Evolutionary conservation across 768 basidiomycete species (phyloP), one percentile per base, ranked within the genome.

Genomic region (Collybiopsis luxurians): DNA sequence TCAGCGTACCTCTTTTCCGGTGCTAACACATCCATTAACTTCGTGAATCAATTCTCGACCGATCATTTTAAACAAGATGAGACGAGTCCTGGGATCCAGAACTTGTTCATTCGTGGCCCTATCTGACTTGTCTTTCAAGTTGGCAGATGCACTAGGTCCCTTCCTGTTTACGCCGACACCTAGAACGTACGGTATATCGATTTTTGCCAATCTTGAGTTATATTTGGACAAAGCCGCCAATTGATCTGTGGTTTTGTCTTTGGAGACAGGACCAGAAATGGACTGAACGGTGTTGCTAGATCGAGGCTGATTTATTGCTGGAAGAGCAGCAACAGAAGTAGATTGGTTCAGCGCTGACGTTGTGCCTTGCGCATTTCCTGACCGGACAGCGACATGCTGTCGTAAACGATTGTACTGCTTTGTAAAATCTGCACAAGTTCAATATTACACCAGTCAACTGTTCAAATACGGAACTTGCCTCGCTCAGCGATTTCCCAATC

Each of bases 21-120:
- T 98, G 65, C 92, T 95, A 42, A 99, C 86, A 72, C 97, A 98
- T 2, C 95, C 94, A 62, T 98, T 96, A 45, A 99, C 86, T 69
- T 93, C 89, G 53, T 89, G 84, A 13, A 99, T 82, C 15, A 98
- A 67, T 0, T 87, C 95, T 51, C 95, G 78, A 3, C 93, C 91
- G 55, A 97, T 91, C 90, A 98, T 94, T 75, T 97, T 97, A 76
- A 94, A 93, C 48, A 99, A 71, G 31, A 98, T 96, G 36, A 96
- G 77, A 48, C 96, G 76, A 9, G 97, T 99, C n/a, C 97, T 82
- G 15, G 93, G 90, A 71, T 99, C 97, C 36, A 99, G 80, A 2
- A 99, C 97, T 66, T 98, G 97, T 69, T 99, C 97, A 45, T 83
- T 93, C 13, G 97, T 99, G 2, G 97, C 97, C 28, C 97, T 82